These are phyloP conservation scores for Coelastrella sp. DNA, from an alignment of 139 green algal genomes.

Conservation along the genomic window DNA sequence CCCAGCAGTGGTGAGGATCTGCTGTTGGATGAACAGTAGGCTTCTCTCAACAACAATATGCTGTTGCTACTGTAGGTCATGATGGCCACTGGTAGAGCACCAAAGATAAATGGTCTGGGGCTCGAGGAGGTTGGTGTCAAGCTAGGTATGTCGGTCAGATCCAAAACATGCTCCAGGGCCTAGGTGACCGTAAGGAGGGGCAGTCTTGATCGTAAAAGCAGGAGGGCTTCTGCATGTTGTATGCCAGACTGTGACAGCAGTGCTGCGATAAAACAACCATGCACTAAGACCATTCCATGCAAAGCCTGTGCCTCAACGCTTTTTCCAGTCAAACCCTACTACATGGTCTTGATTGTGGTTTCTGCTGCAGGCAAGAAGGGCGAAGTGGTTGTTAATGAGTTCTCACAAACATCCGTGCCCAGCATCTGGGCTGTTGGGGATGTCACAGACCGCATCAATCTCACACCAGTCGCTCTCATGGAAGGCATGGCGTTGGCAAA, in stretches of 20 bases:
- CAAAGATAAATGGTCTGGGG: conserved; percentile 80
- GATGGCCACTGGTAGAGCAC: conserved; percentile 88
- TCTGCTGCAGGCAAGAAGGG: conserved; percentile 53
- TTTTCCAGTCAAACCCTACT: neutral
- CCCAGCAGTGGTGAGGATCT: too few species aligned
- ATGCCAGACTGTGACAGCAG: too few species aligned
- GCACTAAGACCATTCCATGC: too few species aligned
- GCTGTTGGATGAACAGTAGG: too few species aligned
- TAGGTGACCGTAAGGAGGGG: too few species aligned
- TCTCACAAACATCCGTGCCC: conserved; percentile 83
- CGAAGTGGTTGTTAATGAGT: conserved; percentile 91
- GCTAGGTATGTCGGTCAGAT: too few species aligned
- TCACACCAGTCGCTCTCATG: conserved; percentile 98
- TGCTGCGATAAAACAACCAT: too few species aligned
- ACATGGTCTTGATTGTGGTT: neutral
- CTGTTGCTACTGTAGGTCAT: conserved; percentile 68
- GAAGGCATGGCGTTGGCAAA: conserved; percentile 96
- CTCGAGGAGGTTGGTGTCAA: conserved; percentile 83
- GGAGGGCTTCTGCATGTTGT: too few species aligned
- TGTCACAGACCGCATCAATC: conserved; percentile 93
- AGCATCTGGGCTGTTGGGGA: conserved; percentile 96
- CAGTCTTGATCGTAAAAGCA: too few species aligned
- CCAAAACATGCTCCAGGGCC: too few species aligned
- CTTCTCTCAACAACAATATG: too few species aligned
- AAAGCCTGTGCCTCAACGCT: neutral